Base-by-base conservation (phyloP, 495 filamentous ascomycete genomes). In the Xylaria nigripes region DNA sequence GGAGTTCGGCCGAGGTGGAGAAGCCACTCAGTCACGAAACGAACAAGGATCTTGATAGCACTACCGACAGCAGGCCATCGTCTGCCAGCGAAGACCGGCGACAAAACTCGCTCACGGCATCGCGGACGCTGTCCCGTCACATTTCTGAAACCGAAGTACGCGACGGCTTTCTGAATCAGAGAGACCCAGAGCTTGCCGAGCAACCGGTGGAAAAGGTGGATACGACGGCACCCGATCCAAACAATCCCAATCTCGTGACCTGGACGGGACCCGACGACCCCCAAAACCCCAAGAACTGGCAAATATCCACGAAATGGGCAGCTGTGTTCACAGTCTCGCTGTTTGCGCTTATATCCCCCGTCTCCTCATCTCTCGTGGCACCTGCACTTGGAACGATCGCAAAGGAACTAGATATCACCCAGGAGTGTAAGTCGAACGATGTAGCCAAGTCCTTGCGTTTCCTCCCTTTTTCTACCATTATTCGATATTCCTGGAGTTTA, bases 301-400 rank as follows among this genome's bases (percentile, higher is more conserved):
- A 71, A 0, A 55, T 60, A 1, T 55, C 57, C 13, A 78, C 73
- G 55, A 89, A 89, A 69, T 87, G 82, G 79, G 56, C 73, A 1
- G 76, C 81, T 40, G 86, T 86, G 2, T 75, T 83, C 57, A 70
- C 81, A 24, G 68, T 76, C 12, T 71, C 82, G 0, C 71, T 72
- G 16, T 86, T 83, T 64, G 89, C 84, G 0, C 81, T 91, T 55
- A 85, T 92, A 50, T 87, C 86, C 0, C 86, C 87, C 0, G 60
- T 77, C 22, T 68, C 71, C 3, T 84, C 80, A 3, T 82, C 82
- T 10, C 89, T 92, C 78, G 78, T 91, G 6, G 83, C 87, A 0
- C 89, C 89, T 0, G 82, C 82, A 0, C 62, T 89, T 7, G 55
- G 62, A 6, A 56, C 73, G 0, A 78, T 90, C 30, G 69, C 74